Evolutionary conservation across 192 early-diverging fungal genomes (phyloP), one percentile per base, ranked within the genome.

Genomic region (Backusella macrospora): DNA sequence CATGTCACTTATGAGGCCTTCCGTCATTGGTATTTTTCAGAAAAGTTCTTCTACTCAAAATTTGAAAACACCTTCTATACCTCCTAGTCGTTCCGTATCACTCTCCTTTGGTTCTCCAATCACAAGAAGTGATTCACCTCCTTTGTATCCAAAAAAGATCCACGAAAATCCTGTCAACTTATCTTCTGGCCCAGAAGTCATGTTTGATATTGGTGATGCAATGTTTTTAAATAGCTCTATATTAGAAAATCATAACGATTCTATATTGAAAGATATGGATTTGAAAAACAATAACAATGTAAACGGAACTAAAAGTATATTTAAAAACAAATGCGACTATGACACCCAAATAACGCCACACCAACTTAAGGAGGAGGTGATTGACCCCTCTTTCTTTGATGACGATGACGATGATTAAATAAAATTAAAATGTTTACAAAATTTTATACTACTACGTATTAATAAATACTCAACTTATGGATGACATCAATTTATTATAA

Each of bases 11-110:
- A 65, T 68, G 21, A 23, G 69, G 26, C 69, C 78, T 9, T 55
- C 65, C 45, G 44, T 77, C 21, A 72, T 77, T 47, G 76, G 76
- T 16, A 65, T 72, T 9, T 77, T 77, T 23, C 63, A 77, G 6
- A 44, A 71, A 67, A 55, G 40, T 2, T 52, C 49, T 18, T 7
- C 49, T 18, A n/a, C 49, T n/a, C 49, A 16, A 52, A 52, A 52
- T 52, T 18, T 18, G 18, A 43, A 29, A 39, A 49, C 62, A 29
- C 55, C 1, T 18, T 23, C 15, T 40, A 18, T 26, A 64, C 10
- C 49, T 52, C 40, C 40, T 43, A 62, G n/a, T n/a, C n/a, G 21
- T 13, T 45, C 69, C 4, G 14, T 43, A 16, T 34, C 75, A 16
- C 14, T 65, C 6, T 43, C 59, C 12, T 72, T 71, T 59, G 69